These are phyloP conservation scores for Tulasnella sp. DNA, from an alignment of 768 basidiomycete species.

Conservation along the genomic window DNA sequence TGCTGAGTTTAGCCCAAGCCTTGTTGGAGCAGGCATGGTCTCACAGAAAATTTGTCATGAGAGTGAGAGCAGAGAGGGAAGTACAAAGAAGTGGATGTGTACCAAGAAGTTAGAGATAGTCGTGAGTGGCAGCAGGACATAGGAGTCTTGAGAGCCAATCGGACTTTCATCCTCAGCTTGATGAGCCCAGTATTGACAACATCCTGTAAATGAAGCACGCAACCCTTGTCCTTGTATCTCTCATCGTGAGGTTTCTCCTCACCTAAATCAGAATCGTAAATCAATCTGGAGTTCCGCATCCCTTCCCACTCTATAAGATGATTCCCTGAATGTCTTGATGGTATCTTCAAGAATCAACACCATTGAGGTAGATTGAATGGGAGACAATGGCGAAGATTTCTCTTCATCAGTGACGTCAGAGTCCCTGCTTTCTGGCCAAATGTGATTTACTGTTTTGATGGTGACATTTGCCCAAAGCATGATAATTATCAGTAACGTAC, in stretches of 20 bases:
- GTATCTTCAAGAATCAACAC: slow-evolving; percentile 34
- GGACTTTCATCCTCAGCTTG: too few species aligned
- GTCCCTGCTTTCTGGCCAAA: slow-evolving; percentile 12
- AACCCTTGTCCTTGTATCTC: slow-evolving; percentile 11
- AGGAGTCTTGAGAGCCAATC: too few species aligned
- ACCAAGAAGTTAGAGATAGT: slow-evolving; percentile 29
- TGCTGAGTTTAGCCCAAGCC: slow-evolving; percentile 91
- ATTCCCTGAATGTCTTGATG: slow-evolving; percentile 8
- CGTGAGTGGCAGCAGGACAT: too few species aligned
- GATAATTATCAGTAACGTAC: neutral
- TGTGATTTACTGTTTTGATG: slow-evolving; percentile 10
- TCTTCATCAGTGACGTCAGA: slow-evolving; percentile 9
- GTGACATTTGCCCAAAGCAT: neutral
- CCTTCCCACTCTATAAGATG: slow-evolving; percentile 6
- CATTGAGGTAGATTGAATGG: slow-evolving; percentile 44
- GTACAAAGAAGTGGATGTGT: slow-evolving; percentile 58
- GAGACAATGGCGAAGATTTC: neutral
- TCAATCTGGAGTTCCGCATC: slow-evolving; percentile 3
- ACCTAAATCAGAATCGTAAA: too few species aligned
- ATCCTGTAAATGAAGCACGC: too few species aligned
- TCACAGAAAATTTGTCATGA: slow-evolving; percentile 86
- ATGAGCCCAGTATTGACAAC: too few species aligned
- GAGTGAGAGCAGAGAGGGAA: slow-evolving; percentile 75
- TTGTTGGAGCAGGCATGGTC: slow-evolving; percentile 88
- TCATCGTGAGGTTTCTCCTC: slow-evolving; percentile 14